Evolutionary conservation across 768 basidiomycete genomes (phyloP).

Genomic region (Bullera alba): DNA sequence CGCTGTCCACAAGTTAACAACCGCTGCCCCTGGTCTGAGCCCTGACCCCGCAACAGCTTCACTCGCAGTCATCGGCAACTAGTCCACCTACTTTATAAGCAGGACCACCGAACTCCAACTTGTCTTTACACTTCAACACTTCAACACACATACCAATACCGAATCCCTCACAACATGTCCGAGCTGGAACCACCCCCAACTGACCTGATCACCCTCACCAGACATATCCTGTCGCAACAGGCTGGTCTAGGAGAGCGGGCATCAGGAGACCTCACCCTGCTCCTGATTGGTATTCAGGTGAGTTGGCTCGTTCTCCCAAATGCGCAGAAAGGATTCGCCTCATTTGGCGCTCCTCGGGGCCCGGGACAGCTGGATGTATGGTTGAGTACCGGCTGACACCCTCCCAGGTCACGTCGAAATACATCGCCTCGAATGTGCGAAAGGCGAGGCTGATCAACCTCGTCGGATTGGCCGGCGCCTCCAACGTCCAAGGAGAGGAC

Average conservation of each 20-base stretch:
- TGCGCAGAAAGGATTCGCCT: too few relatives aligned
- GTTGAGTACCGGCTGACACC: too few relatives aligned
- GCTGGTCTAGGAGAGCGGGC: conserved; percentile 71
- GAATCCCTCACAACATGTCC: conserved; percentile 9
- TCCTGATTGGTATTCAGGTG: conserved; percentile 91
- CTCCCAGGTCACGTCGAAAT: conserved; percentile 51
- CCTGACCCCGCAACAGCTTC: too few relatives aligned
- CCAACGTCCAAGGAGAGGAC: conserved; percentile 95
- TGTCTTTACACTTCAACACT: too few relatives aligned
- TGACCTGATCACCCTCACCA: conserved; percentile 86
- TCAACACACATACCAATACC: background rate
- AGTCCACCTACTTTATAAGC: too few relatives aligned
- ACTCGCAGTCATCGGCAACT: too few relatives aligned
- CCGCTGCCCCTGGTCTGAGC: too few relatives aligned
- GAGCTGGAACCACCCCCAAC: conserved; percentile 68
- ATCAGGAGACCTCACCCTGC: conserved; percentile 86
- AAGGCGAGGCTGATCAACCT: conserved; percentile 95
- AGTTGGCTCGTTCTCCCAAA: background rate
- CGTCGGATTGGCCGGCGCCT: conserved; percentile 93
- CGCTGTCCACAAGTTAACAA: too few relatives aligned
- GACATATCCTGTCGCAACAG: conserved; percentile 84
- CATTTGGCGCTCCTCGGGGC: too few relatives aligned
- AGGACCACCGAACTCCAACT: too few relatives aligned
- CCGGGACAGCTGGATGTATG: too few relatives aligned
- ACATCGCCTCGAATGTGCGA: conserved; percentile 96